These are phyloP conservation scores for Leccinum longicurvipes DNA, from an alignment of 768 basidiomycete genomes.

Conservation along the genomic window DNA sequence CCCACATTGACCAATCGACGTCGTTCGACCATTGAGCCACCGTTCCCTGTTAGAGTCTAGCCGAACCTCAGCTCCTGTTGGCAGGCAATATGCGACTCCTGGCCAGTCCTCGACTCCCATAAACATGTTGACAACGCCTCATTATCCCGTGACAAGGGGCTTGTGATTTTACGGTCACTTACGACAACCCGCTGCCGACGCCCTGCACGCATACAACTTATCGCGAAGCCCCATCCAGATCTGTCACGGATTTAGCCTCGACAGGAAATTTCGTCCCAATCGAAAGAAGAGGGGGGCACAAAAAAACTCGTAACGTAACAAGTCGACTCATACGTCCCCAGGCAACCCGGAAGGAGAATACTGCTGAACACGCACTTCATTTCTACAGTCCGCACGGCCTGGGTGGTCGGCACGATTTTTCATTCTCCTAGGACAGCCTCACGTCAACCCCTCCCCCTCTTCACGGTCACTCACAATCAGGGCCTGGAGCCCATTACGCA, in stretches of 20 bases:
- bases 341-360: conserved; percentile 9
- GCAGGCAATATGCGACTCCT: neutral
- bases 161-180: conserved; percentile 14
- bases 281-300: conserved; percentile 6
- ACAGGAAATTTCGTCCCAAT: conserved; percentile 13
- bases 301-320: conserved; percentile 23
- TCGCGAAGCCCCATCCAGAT: conserved; percentile 11
- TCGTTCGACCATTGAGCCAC: neutral
- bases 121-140: neutral
- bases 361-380: neutral
- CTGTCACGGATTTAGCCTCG: conserved; percentile 7
- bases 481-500: conserved; percentile 8
- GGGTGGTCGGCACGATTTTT: neutral
- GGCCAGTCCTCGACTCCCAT: neutral
- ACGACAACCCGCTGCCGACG: conserved; percentile 22
- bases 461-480: conserved; percentile 1
- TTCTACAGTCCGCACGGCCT: neutral
- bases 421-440: conserved; percentile 24
- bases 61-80: neutral
- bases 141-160: neutral
- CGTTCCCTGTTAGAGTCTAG: neutral
- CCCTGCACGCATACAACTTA: conserved; percentile 13
- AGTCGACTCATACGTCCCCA: conserved; percentile 6
- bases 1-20: neutral
- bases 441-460: neutral